A percentile compares a stretch with the other conserved stretches of the same genome.
Conservation (phyloP, 345 rosid genomes). For the Eutrema heterophyllum region DNA sequence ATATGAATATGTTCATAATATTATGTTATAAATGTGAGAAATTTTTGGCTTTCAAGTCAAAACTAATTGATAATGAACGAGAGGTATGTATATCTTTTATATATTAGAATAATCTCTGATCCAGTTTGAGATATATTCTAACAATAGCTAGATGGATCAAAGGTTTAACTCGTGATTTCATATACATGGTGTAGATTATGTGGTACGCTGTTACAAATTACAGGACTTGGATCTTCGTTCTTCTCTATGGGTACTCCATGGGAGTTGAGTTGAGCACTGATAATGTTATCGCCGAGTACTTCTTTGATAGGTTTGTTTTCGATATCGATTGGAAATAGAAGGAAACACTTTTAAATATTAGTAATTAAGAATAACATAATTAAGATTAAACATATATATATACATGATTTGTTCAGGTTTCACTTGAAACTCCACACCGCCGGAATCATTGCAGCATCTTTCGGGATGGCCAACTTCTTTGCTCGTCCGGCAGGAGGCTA, state of each 20-base stretch:
- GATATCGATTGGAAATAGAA: neutral
- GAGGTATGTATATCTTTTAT: too few relatives aligned
- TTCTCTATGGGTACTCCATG: conserved; percentile 59
- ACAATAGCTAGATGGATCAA: neutral
- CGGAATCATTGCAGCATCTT: conserved; percentile 50
- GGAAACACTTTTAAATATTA: neutral
- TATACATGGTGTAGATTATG: conserved; percentile 33
- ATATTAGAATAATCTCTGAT: too few relatives aligned
- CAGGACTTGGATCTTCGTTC: conserved; percentile 62
- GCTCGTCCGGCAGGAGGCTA: conserved; percentile 52
- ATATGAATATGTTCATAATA: neutral
- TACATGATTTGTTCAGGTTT: conserved; percentile 6
- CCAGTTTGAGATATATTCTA: too few relatives aligned
- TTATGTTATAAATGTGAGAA: too few relatives aligned
- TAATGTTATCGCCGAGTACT: conserved; percentile 67
- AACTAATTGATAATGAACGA: too few relatives aligned
- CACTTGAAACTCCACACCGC: conserved; percentile 48
- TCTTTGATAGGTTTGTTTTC: conserved; percentile 47
- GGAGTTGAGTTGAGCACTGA: conserved; percentile 68
- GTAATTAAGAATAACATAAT: neutral
- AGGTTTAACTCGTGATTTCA: neutral
- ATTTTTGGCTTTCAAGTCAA: too few relatives aligned
- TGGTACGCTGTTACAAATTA: conserved; percentile 57
- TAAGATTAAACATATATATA: neutral
- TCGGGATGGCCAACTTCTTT: conserved; percentile 57